These are phyloP conservation scores for Penstemon barbatus DNA, from an alignment of 257 asterid genomes.

Conservation along the genomic window DNA sequence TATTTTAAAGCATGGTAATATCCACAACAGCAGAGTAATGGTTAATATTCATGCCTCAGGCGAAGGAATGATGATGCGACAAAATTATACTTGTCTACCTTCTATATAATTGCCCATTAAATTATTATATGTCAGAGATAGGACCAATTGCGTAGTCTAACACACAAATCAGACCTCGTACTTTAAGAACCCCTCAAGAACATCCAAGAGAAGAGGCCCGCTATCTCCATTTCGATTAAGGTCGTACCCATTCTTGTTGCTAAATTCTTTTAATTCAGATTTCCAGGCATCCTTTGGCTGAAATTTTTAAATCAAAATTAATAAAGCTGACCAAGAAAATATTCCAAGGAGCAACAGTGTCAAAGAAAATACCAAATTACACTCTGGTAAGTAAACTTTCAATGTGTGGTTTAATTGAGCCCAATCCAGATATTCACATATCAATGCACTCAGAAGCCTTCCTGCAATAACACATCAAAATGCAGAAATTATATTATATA, in stretches of 20 bases:
- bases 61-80: neutral
- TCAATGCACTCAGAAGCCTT: conserved; percentile 71
- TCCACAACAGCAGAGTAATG: neutral
- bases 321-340: neutral
- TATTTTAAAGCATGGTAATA: neutral
- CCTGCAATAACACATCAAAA: conserved; percentile 56
- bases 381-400: conserved; percentile 89
- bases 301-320: conserved; percentile 23
- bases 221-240: conserved; percentile 82
- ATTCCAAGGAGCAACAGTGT: conserved; percentile 16
- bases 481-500: conserved; percentile 8
- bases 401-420: conserved; percentile 80
- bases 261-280: conserved; percentile 70
- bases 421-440: conserved; percentile 96
- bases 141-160: conserved; percentile 32
- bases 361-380: conserved; percentile 61
- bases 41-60: neutral
- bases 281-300: conserved; percentile 80
- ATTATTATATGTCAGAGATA: conserved; percentile 43
- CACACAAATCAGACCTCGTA: conserved; percentile 64
- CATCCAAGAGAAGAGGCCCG: conserved; percentile 93
- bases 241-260: conserved; percentile 89
- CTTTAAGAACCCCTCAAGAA: conserved; percentile 94
- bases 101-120: conserved; percentile 2
- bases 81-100: neutral